phyloP scores from a whole-genome alignment of 257 asterid species.

The Hygrophila difformis region DNA sequence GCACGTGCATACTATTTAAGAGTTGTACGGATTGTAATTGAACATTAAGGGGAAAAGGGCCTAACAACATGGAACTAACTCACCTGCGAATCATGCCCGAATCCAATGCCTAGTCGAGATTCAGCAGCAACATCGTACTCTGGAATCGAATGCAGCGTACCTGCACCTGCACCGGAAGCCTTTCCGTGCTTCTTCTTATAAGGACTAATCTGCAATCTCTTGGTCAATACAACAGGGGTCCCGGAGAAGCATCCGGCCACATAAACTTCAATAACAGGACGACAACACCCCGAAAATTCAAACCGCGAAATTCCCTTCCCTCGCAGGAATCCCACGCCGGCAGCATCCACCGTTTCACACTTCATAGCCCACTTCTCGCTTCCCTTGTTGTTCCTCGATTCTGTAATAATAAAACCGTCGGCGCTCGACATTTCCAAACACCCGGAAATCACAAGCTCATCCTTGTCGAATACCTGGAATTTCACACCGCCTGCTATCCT shows the following conservation, averaged over 20 bases:
- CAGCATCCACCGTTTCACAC: constrained; percentile 50
- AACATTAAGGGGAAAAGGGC: too few species aligned
- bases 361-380: constrained; percentile 52
- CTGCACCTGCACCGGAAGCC: too few species aligned
- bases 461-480: constrained; percentile 59
- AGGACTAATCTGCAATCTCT: constrained; percentile 39
- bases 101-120: neutral
- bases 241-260: constrained; percentile 81
- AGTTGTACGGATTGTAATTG: too few species aligned
- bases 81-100: neutral
- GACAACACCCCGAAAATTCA: neutral
- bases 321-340: constrained; percentile 52
- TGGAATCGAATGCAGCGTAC: neutral
- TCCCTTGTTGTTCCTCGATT: constrained; percentile 34
- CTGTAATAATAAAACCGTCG: constrained; percentile 38
- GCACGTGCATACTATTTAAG: too few species aligned
- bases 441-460: constrained; percentile 62
- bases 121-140: neutral
- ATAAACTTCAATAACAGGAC: constrained; percentile 53
- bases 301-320: constrained; percentile 34
- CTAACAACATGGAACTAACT: too few species aligned
- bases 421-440: constrained; percentile 41
- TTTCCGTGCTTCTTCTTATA: neutral
- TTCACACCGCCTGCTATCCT: constrained; percentile 60
- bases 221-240: constrained; percentile 66